Evolutionary conservation across 768 basidiomycete species (phyloP).

Genomic region (Leccinum broughii): DNA sequence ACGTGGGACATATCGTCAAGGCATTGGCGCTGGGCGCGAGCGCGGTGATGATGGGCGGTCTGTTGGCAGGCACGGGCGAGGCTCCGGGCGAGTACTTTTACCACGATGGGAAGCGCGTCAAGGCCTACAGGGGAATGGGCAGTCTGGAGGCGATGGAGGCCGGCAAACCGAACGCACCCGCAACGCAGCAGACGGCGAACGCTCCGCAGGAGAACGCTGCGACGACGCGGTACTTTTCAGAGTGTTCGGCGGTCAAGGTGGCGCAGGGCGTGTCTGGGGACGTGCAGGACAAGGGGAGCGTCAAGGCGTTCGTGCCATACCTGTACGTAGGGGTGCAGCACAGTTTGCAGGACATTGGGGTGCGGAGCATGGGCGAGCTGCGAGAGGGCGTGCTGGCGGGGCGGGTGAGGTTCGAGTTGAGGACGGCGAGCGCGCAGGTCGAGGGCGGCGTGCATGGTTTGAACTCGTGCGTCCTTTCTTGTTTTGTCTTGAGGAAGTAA

Average conservation of each 20-base stretch:
- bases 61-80: constrained; percentile 94
- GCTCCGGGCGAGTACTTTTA: constrained; percentile 99
- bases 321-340: constrained; percentile 83
- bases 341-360: constrained; percentile 92
- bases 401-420: constrained; percentile 82
- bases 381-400: constrained; percentile 65
- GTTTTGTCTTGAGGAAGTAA: neutral
- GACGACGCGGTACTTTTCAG: constrained; percentile 70
- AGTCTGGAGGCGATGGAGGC: constrained; percentile 93
- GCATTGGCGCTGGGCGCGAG: constrained; percentile 91
- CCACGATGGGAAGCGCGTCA: constrained; percentile 98
- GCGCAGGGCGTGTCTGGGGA: constrained; percentile 96
- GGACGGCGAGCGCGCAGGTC: constrained; percentile 93
- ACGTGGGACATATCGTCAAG: constrained; percentile 98
- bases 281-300: constrained; percentile 95
- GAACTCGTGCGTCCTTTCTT: constrained; percentile 70
- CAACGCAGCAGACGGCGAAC: constrained; percentile 45
- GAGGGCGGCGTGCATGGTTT: constrained; percentile 96
- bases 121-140: constrained; percentile 99
- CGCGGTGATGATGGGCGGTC: constrained; percentile 98
- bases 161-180: constrained; percentile 46
- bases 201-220: constrained; percentile 84
- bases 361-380: constrained; percentile 64
- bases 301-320: constrained; percentile 90
- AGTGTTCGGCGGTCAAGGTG: constrained; percentile 83